A percentile compares a stretch with the other conserved stretches of the same genome.
These are phyloP conservation scores for Apiospora pterosperma DNA, from an alignment of 2,329 filamentous ascomycete genomes.

Conservation along the genomic window DNA sequence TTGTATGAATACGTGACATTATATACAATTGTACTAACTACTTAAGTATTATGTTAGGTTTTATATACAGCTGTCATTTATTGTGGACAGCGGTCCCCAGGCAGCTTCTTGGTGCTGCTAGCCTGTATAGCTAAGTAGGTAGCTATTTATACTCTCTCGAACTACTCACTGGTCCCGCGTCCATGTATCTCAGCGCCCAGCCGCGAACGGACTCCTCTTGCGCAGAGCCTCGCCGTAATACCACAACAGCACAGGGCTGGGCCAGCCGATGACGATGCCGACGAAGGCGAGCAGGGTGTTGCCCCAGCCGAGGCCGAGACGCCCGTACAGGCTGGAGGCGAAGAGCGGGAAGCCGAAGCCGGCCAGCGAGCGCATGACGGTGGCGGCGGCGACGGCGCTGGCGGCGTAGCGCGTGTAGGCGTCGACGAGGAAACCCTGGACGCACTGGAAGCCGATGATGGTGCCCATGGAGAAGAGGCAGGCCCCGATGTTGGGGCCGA, in stretches of 20 bases:
- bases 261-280: slow-evolving; percentile 47
- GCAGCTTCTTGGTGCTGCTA: too few relatives aligned
- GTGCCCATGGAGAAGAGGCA: slow-evolving; percentile 33
- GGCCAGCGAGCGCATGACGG: slow-evolving; percentile 43
- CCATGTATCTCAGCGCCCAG: slow-evolving; percentile 15
- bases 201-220: slow-evolving; percentile 29
- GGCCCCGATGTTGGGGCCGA: slow-evolving; percentile 42
- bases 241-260: slow-evolving; percentile 43
- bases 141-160: background rate
- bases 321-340: slow-evolving; percentile 41
- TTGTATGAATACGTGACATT: too few relatives aligned
- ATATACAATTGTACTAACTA: too few relatives aligned
- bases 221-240: slow-evolving; percentile 33
- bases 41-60: too few relatives aligned
- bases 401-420: slow-evolving; percentile 43
- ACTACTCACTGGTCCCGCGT: too few relatives aligned
- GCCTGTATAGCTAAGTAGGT: too few relatives aligned
- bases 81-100: too few relatives aligned
- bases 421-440: slow-evolving; percentile 46
- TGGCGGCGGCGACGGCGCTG: slow-evolving; percentile 40
- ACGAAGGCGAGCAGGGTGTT: slow-evolving; percentile 45
- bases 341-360: slow-evolving; percentile 52
- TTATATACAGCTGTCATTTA: too few relatives aligned
- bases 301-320: slow-evolving; percentile 43
- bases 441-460: slow-evolving; percentile 40